Conservation (phyloP, 441 rosid genomes). For the Mallotus repandus region DNA sequence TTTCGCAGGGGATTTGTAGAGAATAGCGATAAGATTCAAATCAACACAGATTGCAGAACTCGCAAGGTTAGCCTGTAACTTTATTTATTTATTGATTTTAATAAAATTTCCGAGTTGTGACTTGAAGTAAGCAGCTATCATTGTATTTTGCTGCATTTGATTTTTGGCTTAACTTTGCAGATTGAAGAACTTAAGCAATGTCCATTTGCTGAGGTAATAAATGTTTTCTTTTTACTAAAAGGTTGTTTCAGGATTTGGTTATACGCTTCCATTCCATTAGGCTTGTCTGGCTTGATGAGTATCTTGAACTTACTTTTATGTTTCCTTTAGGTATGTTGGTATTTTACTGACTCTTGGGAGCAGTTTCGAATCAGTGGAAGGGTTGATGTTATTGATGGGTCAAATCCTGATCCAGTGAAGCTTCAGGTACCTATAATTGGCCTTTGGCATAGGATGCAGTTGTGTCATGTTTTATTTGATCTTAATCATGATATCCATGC, state of each 20-base stretch:
- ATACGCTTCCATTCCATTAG: no score
- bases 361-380: slow-evolving; percentile 82
- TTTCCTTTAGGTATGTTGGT: slow-evolving; percentile 69
- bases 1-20: slow-evolving; percentile 69
- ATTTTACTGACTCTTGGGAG: slow-evolving; percentile 84
- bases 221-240: not conserved
- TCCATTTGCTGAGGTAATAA: slow-evolving; percentile 72
- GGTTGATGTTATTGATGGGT: slow-evolving; percentile 66
- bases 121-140: not conserved
- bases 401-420: slow-evolving; percentile 51
- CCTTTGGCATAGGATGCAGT: not conserved
- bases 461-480: not conserved
- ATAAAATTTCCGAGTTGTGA: no score
- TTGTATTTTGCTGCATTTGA: not conserved
- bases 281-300: no score
- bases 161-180: slow-evolving; percentile 37
- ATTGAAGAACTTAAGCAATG: slow-evolving; percentile 74
- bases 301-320: not conserved
- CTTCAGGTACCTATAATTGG: slow-evolving; percentile 51
- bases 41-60: slow-evolving; percentile 66
- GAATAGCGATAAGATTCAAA: slow-evolving; percentile 50
- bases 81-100: no score
- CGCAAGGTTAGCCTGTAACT: slow-evolving; percentile 49
- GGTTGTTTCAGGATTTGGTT: not conserved
- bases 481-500: not conserved